These are phyloP conservation scores for Thuidium tamariscinum DNA, from an alignment of 225 moss, liverwort and hornwort genomes.

Conservation along the genomic window DNA sequence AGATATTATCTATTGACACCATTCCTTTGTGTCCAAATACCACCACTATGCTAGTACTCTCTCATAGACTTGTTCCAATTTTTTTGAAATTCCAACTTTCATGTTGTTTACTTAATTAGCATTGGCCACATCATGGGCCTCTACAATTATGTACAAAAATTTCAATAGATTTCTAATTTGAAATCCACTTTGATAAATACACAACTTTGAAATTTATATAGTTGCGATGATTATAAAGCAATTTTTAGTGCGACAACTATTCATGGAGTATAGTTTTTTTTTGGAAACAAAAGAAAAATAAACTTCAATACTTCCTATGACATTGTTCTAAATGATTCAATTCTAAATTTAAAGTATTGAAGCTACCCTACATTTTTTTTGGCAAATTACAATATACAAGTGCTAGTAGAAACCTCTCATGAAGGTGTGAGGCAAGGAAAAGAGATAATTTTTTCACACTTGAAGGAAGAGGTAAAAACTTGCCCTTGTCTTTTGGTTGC, in stretches of 20 bases:
- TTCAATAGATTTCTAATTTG: not conserved
- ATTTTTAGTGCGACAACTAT: not conserved
- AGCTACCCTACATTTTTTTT: not conserved
- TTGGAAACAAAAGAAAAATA: not conserved
- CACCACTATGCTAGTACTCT: accelerated
- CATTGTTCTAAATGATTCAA: not conserved
- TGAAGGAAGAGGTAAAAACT: not conserved
- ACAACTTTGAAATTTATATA: not conserved
- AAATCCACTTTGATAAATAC: not conserved
- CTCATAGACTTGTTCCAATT: not conserved
- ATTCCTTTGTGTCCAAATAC: not conserved
- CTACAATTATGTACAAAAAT: not conserved
- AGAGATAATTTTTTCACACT: not conserved
- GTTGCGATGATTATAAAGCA: not conserved
- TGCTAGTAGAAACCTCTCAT: too few species aligned
- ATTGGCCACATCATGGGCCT: not conserved
- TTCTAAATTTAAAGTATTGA: not conserved
- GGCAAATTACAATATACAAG: accelerated
- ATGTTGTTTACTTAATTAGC: not conserved
- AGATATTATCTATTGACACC: accelerated
- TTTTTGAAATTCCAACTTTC: not conserved
- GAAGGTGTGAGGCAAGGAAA: accelerated
- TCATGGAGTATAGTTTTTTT: too few species aligned
- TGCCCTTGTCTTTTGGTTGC: accelerated
- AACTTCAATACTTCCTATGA: not conserved